A percentile compares a stretch with the other conserved stretches of the same genome.
Evolutionary conservation across 768 basidiomycete species (phyloP).

Genomic region (Mrakia hoshinonis): DNA sequence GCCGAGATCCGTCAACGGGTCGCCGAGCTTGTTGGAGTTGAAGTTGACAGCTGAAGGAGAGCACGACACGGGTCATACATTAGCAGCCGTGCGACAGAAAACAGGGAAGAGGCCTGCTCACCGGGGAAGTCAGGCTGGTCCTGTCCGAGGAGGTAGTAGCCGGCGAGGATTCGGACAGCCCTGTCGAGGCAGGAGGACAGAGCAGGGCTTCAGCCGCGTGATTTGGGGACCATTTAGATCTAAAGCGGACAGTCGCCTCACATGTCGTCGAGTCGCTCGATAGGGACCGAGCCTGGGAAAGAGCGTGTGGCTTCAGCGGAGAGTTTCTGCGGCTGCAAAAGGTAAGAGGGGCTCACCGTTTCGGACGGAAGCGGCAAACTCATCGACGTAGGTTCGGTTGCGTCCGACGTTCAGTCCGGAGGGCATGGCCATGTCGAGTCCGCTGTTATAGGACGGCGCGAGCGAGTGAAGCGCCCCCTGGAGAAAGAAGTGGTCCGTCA

Average conservation of each 20-base stretch:
- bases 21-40: constrained; percentile 19
- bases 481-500: too few relatives aligned
- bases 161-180: constrained; percentile 60
- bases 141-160: constrained; percentile 40
- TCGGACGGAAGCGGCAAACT: too few relatives aligned
- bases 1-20: constrained; percentile 37
- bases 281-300: constrained; percentile 63
- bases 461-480: not conserved
- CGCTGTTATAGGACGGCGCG: not conserved
- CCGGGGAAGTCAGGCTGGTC: constrained; percentile 49
- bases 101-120: too few relatives aligned
- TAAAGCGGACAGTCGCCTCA: too few relatives aligned
- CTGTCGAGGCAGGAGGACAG: too few relatives aligned
- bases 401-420: constrained; percentile 37
- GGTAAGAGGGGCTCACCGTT: too few relatives aligned
- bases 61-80: too few relatives aligned
- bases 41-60: constrained; percentile 50
- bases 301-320: constrained; percentile 40
- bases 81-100: too few relatives aligned
- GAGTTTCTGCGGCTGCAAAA: too few relatives aligned
- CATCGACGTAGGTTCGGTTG: too few relatives aligned
- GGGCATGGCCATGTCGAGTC: constrained; percentile 12
- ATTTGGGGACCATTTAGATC: too few relatives aligned
- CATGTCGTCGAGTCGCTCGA: constrained; percentile 46
- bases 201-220: too few relatives aligned